Evolutionary conservation across 768 basidiomycete genomes (phyloP), one percentile per base, ranked within the genome.

Genomic region (Boletus fagicola): DNA sequence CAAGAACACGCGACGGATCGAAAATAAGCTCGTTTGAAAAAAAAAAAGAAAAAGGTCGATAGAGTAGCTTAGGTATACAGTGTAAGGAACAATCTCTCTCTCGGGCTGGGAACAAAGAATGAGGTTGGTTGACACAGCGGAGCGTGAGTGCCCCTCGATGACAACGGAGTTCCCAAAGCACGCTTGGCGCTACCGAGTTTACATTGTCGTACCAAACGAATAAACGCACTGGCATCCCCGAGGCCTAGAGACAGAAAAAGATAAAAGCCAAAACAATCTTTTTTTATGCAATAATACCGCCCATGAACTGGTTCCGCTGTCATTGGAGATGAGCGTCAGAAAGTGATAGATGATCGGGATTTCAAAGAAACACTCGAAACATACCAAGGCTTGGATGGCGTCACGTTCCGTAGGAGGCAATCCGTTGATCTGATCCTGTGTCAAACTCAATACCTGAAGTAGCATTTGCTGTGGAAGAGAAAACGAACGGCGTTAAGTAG

Each of bases 401-500:
- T 82, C 80, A 35, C 88, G 80, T 64, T 96, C 93, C 2, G 80
- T 78, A 5, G 90, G 87, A 30, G 92, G 90, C 49, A 97, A 74
- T 9, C 82, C 82, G 47, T 85, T 86, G 60, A 98, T 90, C 70
- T 96, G 93, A 45, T 90, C 92, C 46, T 79, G 85, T 1, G 88
- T 87, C 68, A 98, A 72, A 58, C 79, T 82, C 33, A 98, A 75
- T 0, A 98, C 94, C 75, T 94, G 93, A 73, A 92, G 80, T 52
- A 97, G 69, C 86, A 96, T 90, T 35, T 82, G 80, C 90, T 90
- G 63, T 51, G 45, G 15, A n/a, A 7, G 11, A 36, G 47, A 36
- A 33, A 22, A 12, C 5, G 20, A 24, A 26, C 39, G 24, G 53
- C 4, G 12, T 51, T 43, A 20, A 49, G 28, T 15, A 15, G 8